phyloP scores from a whole-genome alignment of 73 alveolate genomes.

The Paramecium bursaria region DNA sequence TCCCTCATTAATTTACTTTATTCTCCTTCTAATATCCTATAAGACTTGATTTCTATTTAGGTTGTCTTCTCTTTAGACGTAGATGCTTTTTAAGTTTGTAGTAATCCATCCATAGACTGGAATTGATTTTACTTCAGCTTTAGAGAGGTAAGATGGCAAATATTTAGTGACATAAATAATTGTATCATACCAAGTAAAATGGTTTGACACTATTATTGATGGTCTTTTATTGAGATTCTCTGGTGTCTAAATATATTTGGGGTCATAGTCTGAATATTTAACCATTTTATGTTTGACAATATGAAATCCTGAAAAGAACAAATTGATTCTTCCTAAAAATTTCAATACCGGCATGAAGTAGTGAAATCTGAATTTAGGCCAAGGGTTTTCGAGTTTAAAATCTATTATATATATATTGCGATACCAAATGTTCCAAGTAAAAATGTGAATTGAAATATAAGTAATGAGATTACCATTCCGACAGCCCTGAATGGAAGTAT shows the following conservation, averaged over 20 bases:
- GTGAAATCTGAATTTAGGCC: slow-evolving; percentile 25
- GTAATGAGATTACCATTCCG: slow-evolving; percentile 6
- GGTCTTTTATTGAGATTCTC: slow-evolving; percentile 7
- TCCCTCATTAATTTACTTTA: slow-evolving; percentile 76
- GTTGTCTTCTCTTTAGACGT: slow-evolving; percentile 60
- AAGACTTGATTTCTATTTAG: slow-evolving; percentile 43
- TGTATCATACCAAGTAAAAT: slow-evolving; percentile 68
- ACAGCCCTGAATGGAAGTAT: slow-evolving; percentile 55
- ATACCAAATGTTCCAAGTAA: slow-evolving; percentile 37
- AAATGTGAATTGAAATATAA: slow-evolving; percentile 37
- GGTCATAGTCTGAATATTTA: slow-evolving; percentile 61
- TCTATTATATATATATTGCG: slow-evolving; percentile 32
- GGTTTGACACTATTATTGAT: slow-evolving; percentile 66
- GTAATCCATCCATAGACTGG: slow-evolving; percentile 68
- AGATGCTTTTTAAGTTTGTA: slow-evolving; percentile 55
- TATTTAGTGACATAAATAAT: slow-evolving; percentile 47
- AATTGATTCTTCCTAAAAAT: slow-evolving; percentile 51
- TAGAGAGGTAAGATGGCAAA: slow-evolving; percentile 69
- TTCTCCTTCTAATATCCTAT: slow-evolving; percentile 68
- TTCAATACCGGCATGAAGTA: neutral
- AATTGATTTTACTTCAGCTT: slow-evolving; percentile 23
- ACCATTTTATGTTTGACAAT: slow-evolving; percentile 34
- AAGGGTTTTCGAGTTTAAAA: slow-evolving; percentile 34
- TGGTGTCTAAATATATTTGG: slow-evolving; percentile 33
- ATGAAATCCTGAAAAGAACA: slow-evolving; percentile 63